These are phyloP conservation scores for Wickerhamomyces mucosus DNA, from an alignment of 805 yeast genomes.

Conservation along the genomic window DNA sequence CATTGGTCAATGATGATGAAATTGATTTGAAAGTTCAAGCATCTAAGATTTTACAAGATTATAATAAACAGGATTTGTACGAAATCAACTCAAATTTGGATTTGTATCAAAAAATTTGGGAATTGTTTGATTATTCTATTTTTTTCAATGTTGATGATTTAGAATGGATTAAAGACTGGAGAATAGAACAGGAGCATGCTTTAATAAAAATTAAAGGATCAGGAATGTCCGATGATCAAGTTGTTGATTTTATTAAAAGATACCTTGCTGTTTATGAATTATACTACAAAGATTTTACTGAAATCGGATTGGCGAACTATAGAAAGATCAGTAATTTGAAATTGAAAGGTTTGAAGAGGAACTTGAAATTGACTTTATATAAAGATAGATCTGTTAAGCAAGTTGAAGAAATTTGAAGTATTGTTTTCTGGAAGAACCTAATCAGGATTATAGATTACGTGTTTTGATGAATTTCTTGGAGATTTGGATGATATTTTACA, in stretches of 20 bases:
- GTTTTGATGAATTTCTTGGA: too few species aligned
- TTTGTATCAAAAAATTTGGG: conserved; percentile 48
- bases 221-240: conserved; percentile 79
- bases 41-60: conserved; percentile 17
- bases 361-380: conserved; percentile 13
- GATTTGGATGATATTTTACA: too few species aligned
- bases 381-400: conserved; percentile 8
- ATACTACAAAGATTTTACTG: conserved; percentile 40
- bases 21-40: conserved; percentile 9
- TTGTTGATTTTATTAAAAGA: conserved; percentile 59
- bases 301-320: conserved; percentile 19
- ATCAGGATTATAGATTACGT: conserved; percentile 5
- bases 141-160: conserved; percentile 52
- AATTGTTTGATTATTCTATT: conserved; percentile 47
- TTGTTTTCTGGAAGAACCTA: neutral
- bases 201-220: conserved; percentile 42
- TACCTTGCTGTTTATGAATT: conserved; percentile 81
- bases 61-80: conserved; percentile 20
- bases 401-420: conserved; percentile 2
- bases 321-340: conserved; percentile 10
- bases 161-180: conserved; percentile 65
- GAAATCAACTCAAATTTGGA: conserved; percentile 43
- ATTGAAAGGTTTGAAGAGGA: conserved; percentile 6
- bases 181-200: conserved; percentile 57
- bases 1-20: conserved; percentile 25